Base-by-base conservation (phyloP, 257 asterid genomes). In the Plectranthus barbatus region DNA sequence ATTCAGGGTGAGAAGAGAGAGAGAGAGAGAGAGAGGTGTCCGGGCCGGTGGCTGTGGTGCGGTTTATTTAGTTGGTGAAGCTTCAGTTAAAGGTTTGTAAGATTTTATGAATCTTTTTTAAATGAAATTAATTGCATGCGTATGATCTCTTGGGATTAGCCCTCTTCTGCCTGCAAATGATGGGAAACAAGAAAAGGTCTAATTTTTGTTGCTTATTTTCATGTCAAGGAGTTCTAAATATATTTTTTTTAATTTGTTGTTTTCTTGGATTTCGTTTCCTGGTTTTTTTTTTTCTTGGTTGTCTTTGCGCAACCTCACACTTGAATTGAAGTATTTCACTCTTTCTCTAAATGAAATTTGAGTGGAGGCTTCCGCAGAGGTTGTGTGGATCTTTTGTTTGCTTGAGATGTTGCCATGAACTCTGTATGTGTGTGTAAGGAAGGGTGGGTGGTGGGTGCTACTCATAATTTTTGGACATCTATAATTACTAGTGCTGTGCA, bases 41-140 rank as follows among this genome's bases (percentile, higher is more conserved):
- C 3, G 31, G 31, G 31, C 31, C 31, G 2, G 31, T 26, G 31
- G n/a, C 5, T 26, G 31, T 26, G 54, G 54, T 21, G 14, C 13
- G 66, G 55, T 65, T 21, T 41, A 58, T 62, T 21, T 29, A 33
- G 70, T 39, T 59, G 66, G 50, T 78, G 69, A 86, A 76, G 97
- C 91, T 89, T 90, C 75, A 76, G 71, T 44, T 60, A 73, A 80
- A 84, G 86, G 91, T 88, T 60, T 4, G 60, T 42, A 31, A 44
- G 49, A 69, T 31, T 31, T 40, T 19, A 19, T 13, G 34, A 47
- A 68, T 65, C 33, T 65, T 37, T 62, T 62, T 14, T 60, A 45
- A 14, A 7, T 21, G 23, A 21, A n/a, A 57, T 63, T 72, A 49
- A 62, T 67, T 61, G 66, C 46, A 62, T 57, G 59, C 46, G 59